Evolutionary conservation across 73 alveolate species (phyloP).

Genomic region (Stentor roeselii): DNA sequence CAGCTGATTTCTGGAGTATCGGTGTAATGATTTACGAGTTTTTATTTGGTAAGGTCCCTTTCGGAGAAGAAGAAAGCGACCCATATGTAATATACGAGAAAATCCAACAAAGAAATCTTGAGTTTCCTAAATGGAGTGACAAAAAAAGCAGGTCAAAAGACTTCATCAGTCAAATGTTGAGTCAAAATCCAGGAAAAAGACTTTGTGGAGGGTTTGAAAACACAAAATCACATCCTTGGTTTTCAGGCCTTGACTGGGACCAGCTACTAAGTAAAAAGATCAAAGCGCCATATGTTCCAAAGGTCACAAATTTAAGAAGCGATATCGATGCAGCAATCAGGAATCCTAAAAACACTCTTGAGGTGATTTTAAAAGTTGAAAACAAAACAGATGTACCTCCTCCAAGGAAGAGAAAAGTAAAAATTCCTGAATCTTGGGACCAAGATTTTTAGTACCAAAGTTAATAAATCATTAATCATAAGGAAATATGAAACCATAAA

Average conservation of each 20-base stretch:
- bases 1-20: constrained; percentile 56
- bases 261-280: not conserved
- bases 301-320: not conserved
- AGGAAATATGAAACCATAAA: too few species aligned
- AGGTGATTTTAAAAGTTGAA: too few species aligned
- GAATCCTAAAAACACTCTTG: too few species aligned
- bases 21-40: constrained; percentile 50
- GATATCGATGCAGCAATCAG: not conserved
- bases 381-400: too few species aligned
- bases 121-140: not conserved
- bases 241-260: constrained; percentile 13
- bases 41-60: constrained; percentile 42
- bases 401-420: too few species aligned
- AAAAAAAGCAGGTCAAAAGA: not conserved
- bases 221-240: not conserved
- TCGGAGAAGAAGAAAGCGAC: constrained; percentile 29
- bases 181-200: constrained; percentile 2
- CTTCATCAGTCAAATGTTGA: not conserved
- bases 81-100: constrained; percentile 27
- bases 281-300: constrained; percentile 13
- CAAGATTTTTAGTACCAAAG: too few species aligned
- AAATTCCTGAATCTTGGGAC: too few species aligned
- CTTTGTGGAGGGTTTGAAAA: constrained; percentile 11
- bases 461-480: too few species aligned
- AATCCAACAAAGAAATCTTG: not conserved